Evolutionary conservation across 345 rosid species (phyloP), one percentile per base, ranked within the genome.

Genomic region (Moricandia moricandioides): DNA sequence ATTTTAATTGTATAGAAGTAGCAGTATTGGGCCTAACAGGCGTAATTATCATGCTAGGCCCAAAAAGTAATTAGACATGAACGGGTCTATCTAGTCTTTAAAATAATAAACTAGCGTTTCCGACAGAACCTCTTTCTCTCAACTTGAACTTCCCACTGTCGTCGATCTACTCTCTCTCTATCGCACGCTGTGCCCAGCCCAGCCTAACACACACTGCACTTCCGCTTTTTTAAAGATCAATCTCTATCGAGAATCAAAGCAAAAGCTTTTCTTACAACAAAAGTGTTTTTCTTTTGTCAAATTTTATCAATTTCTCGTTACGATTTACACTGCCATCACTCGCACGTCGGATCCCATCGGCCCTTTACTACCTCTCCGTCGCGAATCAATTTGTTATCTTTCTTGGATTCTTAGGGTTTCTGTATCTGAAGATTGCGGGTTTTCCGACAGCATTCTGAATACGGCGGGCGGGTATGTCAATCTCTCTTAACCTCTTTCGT

Each of bases 111-210:
- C 11, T n/a, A 51, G n/a, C 27, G 18, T 18, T 74, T 43, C 69
- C 67, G 73, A 75, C 79, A 43, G 60, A 75, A 67, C 56, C 60
- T 24, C 16, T 65, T 47, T 67, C 49, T 67, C 78, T 14, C 67
- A 55, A 55, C 66, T 66, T 8, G 45, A 30, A 66, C 66, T n/a
- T 43, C 24, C 30, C 37, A 29, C 35, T 40, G 62, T 59, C 39
- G n/a, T 67, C 67, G 61, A 47, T 67, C 55, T 31, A 54, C 47
- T 39, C 71, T 73, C 37, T 63, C 43, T 39, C 70, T 73, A 40
- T 65, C 71, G 77, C 34, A 27, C 33, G 24, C 71, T 73, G 71
- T 30, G 65, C 78, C 18, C 11, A 8, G 4, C 65, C 45, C 58
- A 66, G 10, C n/a, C 3, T 3, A 29, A 49, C 62, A 58, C 51